phyloP scores from a whole-genome alignment of 1,139 yeast genomes.

The Diutina siamensis region DNA sequence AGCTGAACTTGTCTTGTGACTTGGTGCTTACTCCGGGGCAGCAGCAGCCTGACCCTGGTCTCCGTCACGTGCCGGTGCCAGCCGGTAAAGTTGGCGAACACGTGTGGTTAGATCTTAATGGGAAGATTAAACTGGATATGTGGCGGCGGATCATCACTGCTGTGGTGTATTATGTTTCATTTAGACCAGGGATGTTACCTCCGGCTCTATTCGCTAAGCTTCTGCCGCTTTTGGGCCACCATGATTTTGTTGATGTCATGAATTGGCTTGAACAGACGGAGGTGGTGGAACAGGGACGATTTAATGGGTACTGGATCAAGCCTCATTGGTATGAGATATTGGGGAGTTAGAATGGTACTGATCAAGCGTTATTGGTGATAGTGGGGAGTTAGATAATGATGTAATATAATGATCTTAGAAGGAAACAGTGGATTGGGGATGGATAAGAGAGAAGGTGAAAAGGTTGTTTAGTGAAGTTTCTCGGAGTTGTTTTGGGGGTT shows the following conservation, averaged over 20 bases:
- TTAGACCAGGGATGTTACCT: background rate
- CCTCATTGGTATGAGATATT: background rate
- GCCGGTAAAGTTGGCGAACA: background rate
- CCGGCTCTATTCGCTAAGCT: background rate
- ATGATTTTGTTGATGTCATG: slow-evolving; percentile 1
- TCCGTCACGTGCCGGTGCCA: slow-evolving; percentile 1
- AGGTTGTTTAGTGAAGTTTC: too few relatives aligned
- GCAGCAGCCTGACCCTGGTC: background rate
- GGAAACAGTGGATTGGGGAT: too few relatives aligned
- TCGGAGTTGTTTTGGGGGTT: too few relatives aligned
- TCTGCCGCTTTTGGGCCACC: slow-evolving; percentile 1
- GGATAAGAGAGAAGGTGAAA: too few relatives aligned
- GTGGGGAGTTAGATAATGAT: too few relatives aligned
- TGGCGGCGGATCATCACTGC: slow-evolving; percentile 4
- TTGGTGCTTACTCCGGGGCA: background rate
- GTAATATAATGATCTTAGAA: too few relatives aligned
- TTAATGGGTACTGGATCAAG: background rate
- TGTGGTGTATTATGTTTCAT: background rate
- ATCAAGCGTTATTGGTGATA: background rate
- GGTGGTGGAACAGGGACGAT: slow-evolving; percentile 1
- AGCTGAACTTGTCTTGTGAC: slow-evolving; percentile 2
- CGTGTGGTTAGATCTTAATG: background rate
- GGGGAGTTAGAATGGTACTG: background rate
- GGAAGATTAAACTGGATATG: background rate
- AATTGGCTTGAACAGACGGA: background rate